Conservation (phyloP, 2,329 filamentous ascomycete genomes). For the Nannizziopsis arthrosporioides region DNA sequence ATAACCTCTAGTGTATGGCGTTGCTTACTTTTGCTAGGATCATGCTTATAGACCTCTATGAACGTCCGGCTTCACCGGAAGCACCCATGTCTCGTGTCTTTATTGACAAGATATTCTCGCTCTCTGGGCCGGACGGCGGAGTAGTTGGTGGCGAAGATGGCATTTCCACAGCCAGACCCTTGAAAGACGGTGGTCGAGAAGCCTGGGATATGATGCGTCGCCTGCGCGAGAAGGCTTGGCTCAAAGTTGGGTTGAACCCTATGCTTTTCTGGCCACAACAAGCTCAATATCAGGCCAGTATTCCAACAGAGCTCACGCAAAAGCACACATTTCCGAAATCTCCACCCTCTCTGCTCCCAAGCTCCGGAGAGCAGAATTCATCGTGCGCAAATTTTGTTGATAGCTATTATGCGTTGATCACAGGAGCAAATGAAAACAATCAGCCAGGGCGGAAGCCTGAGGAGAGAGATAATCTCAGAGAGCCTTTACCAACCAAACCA, state of each 20-base stretch:
- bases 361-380: slow-evolving; percentile 11
- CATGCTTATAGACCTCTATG: slow-evolving; percentile 40
- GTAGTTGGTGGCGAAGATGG: slow-evolving; percentile 38
- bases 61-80: slow-evolving; percentile 36
- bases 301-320: slow-evolving; percentile 12
- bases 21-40: slow-evolving; percentile 25
- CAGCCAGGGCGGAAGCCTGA: slow-evolving; percentile 5
- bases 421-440: slow-evolving; percentile 12
- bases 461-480: slow-evolving; percentile 5
- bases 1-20: not conserved
- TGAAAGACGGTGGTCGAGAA: slow-evolving; percentile 39
- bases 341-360: not conserved
- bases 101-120: slow-evolving; percentile 37
- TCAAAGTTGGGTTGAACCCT: slow-evolving; percentile 38
- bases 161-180: slow-evolving; percentile 32
- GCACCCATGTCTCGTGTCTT: slow-evolving; percentile 36
- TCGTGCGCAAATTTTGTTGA: slow-evolving; percentile 12
- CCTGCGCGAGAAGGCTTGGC: slow-evolving; percentile 38
- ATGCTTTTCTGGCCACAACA: slow-evolving; percentile 38
- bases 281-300: slow-evolving; percentile 27
- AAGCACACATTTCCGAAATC: not conserved
- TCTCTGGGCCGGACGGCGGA: slow-evolving; percentile 35
- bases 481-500: not conserved
- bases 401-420: slow-evolving; percentile 16
- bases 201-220: slow-evolving; percentile 40